Base-by-base conservation (phyloP, 208 protist species). In the Leishmania arabica region DNA sequence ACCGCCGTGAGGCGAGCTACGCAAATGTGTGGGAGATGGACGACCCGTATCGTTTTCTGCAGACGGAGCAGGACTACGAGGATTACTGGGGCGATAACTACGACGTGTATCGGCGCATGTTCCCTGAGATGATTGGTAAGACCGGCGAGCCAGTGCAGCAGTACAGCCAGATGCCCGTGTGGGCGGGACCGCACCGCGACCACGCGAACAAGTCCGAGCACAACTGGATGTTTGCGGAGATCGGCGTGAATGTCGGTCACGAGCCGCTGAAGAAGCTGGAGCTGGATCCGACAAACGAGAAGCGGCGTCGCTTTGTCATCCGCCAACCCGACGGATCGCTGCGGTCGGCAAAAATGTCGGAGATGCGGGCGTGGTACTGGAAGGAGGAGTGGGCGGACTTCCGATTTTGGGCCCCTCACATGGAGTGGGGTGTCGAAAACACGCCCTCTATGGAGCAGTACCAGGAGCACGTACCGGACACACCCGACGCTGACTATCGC, bases 21-120 rank as follows among this genome's bases (percentile, higher is more conserved):
- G 95, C 94, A 8, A 97, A 98, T 82, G 95, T 98, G 54, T 98
- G 95, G 94, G 95, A 98, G 84, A 98, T 98, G 94, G 96, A 98
- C 83, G 96, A 98, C 87, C 96, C 96, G 34, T 98, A 98, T 89
- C 96, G 96, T 56, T 98, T 98, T 75, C 84, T 98, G 69, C 94
- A 98, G 80, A 98, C 96, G 15, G 95, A 98, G 79, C 88, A 98
- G 75, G 96, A 98, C 86, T 96, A 96, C 83, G 95, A 98, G 83
- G 95, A 98, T 80, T 98, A 98, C 87, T 98, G 95, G 94, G 96
- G 96, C 40, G 96, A 98, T 83, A 98, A 98, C 89, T 98, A 98
- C 87, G 96, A 98, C 72, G 90, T 98, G 49, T 98, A 98, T 85
- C 94, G 94, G 54, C 90, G 95, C 76, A 96, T 98, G 93, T 98